Percentiles rank a stretch among this genome's conserved stretches.
These are phyloP conservation scores for Monosporascus sp. DNA, from an alignment of 2,329 filamentous ascomycete species.

Conservation along the genomic window DNA sequence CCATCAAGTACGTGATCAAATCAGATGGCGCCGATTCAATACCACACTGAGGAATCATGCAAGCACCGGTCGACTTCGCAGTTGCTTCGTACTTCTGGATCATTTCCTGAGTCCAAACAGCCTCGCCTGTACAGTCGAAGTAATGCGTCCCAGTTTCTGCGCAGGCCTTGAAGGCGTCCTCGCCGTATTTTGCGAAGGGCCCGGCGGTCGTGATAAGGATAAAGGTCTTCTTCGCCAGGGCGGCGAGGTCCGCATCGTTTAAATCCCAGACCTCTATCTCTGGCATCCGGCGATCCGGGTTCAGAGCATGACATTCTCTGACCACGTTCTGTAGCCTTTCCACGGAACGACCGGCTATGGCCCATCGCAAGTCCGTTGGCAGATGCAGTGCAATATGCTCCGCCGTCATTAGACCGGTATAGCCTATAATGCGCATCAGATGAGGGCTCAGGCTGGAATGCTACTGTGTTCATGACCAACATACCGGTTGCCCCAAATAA, in stretches of 20 bases:
- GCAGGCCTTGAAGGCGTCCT: conserved; percentile 56
- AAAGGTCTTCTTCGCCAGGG: conserved; percentile 51
- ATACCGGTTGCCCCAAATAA: conserved; percentile 54
- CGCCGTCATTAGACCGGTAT: conserved; percentile 26
- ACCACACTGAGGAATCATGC: conserved; percentile 57
- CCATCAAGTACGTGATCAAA: conserved; percentile 50
- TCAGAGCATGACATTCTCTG: conserved; percentile 59
- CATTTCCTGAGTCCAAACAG: conserved; percentile 54
- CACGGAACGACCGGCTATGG: conserved; percentile 27
- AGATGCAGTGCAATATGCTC: conserved; percentile 26
- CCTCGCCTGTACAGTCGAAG: conserved; percentile 58
- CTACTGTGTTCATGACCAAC: conserved; percentile 5
- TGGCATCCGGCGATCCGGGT: conserved; percentile 55
- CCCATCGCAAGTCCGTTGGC: conserved; percentile 26
- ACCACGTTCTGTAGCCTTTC: conserved; percentile 62
- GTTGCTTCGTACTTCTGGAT: conserved; percentile 51
- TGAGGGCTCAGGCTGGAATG: not conserved
- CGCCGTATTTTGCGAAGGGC: conserved; percentile 52
- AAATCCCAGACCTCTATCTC: conserved; percentile 50
- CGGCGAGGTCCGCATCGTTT: conserved; percentile 38
- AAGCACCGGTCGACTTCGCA: conserved; percentile 50
- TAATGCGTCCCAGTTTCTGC: conserved; percentile 60
- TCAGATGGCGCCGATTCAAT: conserved; percentile 60
- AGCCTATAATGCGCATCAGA: conserved; percentile 16
- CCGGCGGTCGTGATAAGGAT: conserved; percentile 55